Evolutionary conservation across 2,329 filamentous ascomycete species (phyloP).

Genomic region (Clonostachys byssicola): DNA sequence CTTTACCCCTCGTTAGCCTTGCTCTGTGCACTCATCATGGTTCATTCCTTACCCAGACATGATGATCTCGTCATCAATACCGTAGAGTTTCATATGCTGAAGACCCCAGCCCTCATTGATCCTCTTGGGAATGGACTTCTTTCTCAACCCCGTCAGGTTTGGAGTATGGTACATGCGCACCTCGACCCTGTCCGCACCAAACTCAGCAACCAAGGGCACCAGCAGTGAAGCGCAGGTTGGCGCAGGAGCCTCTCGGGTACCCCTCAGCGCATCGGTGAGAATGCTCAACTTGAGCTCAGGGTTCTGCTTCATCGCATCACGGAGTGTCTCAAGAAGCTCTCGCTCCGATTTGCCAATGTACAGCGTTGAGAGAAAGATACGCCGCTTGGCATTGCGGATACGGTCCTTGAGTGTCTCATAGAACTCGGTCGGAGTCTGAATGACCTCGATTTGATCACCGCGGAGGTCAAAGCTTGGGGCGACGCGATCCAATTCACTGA

Average conservation of each 20-base stretch:
- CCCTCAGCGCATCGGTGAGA: slow-evolving; percentile 84
- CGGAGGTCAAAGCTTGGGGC: slow-evolving; percentile 86
- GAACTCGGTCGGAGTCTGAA: slow-evolving; percentile 81
- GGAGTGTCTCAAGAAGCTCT: slow-evolving; percentile 79
- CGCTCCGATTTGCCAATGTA: slow-evolving; percentile 94
- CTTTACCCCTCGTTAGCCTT: slow-evolving; percentile 17
- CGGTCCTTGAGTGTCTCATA: slow-evolving; percentile 87
- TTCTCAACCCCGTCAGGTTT: slow-evolving; percentile 83
- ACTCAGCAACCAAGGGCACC: slow-evolving; percentile 76
- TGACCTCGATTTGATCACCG: slow-evolving; percentile 74
- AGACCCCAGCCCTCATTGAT: slow-evolving; percentile 98
- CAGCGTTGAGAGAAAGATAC: slow-evolving; percentile 90
- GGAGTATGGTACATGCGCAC: slow-evolving; percentile 98
- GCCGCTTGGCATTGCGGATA: slow-evolving; percentile 72
- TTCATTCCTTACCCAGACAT: slow-evolving; percentile 66
- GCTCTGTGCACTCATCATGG: background rate
- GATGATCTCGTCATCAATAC: slow-evolving; percentile 91
- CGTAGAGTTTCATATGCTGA: slow-evolving; percentile 99
- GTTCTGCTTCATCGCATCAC: slow-evolving; percentile 69
- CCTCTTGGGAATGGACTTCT: slow-evolving; percentile 77
- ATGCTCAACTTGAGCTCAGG: slow-evolving; percentile 79
- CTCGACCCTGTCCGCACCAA: slow-evolving; percentile 80
- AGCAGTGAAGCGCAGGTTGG: slow-evolving; percentile 86
- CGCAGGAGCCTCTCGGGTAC: slow-evolving; percentile 83
- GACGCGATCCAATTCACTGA: slow-evolving; percentile 77